These are phyloP conservation scores for Pseudonectria buxi DNA, from an alignment of 2,329 filamentous ascomycete species.

Conservation along the genomic window DNA sequence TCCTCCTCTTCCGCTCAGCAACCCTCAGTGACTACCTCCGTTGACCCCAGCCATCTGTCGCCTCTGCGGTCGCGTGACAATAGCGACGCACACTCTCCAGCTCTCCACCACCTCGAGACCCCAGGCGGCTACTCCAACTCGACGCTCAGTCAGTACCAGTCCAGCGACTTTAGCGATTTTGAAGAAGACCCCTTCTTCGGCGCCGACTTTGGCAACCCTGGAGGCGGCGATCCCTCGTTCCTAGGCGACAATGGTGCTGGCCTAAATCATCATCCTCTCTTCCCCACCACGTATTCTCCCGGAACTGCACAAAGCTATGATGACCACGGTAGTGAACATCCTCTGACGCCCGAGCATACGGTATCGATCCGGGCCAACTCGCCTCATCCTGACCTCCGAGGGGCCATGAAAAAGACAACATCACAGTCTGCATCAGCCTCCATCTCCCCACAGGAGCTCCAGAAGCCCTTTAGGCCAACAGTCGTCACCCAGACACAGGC, in stretches of 20 bases:
- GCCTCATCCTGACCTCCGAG: constrained; percentile 30
- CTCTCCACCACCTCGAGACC: constrained; percentile 32
- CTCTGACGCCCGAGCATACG: constrained; percentile 47
- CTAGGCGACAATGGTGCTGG: constrained; percentile 29
- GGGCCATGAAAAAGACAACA: constrained; percentile 16
- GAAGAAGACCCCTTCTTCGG: constrained; percentile 46
- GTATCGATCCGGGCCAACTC: constrained; percentile 41
- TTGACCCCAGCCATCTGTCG: constrained; percentile 34
- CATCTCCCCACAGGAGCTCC: constrained; percentile 36
- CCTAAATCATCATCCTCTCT: constrained; percentile 15
- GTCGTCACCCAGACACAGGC: constrained; percentile 21
- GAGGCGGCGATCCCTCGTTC: constrained; percentile 39
- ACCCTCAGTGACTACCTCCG: constrained; percentile 23
- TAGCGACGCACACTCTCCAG: constrained; percentile 24
- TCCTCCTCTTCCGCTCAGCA: constrained; percentile 18
- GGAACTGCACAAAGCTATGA: constrained; percentile 14
- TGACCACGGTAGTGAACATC: constrained; percentile 28
- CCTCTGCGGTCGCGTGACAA: constrained; percentile 36
- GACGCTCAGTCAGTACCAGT: constrained; percentile 40
- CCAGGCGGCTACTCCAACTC: constrained; percentile 42
- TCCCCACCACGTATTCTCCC: constrained; percentile 5
- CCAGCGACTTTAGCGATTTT: constrained; percentile 42
- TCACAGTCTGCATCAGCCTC: constrained; percentile 26
- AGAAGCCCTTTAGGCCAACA: constrained; percentile 31
- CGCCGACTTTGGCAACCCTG: constrained; percentile 38